Conservation (phyloP, 2,329 filamentous ascomycete species). For the Parastagonospora nodorum region DNA sequence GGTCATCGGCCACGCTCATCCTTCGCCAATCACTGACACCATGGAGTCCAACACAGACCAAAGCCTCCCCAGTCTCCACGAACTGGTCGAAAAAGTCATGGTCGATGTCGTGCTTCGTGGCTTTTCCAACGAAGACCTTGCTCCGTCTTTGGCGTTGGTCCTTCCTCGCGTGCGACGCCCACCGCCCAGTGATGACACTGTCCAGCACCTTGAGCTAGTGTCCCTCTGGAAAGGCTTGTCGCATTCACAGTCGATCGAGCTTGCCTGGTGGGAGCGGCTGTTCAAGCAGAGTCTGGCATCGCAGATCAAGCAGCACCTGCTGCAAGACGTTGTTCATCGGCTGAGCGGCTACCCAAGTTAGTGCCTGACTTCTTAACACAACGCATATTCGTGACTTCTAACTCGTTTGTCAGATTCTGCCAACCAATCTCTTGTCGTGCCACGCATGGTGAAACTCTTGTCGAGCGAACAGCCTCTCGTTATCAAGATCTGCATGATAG, state of each 20-base stretch:
- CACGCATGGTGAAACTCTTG: slow-evolving; percentile 17
- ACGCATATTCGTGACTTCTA: neutral
- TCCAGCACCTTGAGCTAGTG: slow-evolving; percentile 41
- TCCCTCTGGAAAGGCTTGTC: slow-evolving; percentile 45
- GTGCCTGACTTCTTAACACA: neutral
- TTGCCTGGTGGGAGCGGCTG: slow-evolving; percentile 38
- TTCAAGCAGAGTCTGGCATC: slow-evolving; percentile 27
- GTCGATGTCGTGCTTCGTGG: slow-evolving; percentile 24
- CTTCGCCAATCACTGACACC: slow-evolving; percentile 4
- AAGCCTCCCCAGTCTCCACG: slow-evolving; percentile 3
- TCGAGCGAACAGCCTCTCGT: neutral
- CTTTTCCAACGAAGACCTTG: slow-evolving; percentile 12
- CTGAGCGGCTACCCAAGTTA: slow-evolving; percentile 4
- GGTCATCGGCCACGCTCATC: slow-evolving; percentile 21
- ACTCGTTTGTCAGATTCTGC: slow-evolving; percentile 7
- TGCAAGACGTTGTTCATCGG: slow-evolving; percentile 10
- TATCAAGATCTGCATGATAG: slow-evolving; percentile 25
- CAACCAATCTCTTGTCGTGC: slow-evolving; percentile 11
- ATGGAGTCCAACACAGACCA: neutral
- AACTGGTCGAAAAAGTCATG: slow-evolving; percentile 8
- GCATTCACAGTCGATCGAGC: slow-evolving; percentile 31
- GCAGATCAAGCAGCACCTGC: slow-evolving; percentile 21
- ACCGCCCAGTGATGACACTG: slow-evolving; percentile 1
- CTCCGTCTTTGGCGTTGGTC: slow-evolving; percentile 19
- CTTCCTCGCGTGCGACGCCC: slow-evolving; percentile 33